These are phyloP conservation scores for Jaenimonas drosophilae DNA, from an alignment of 208 protist species.

Conservation along the genomic window DNA sequence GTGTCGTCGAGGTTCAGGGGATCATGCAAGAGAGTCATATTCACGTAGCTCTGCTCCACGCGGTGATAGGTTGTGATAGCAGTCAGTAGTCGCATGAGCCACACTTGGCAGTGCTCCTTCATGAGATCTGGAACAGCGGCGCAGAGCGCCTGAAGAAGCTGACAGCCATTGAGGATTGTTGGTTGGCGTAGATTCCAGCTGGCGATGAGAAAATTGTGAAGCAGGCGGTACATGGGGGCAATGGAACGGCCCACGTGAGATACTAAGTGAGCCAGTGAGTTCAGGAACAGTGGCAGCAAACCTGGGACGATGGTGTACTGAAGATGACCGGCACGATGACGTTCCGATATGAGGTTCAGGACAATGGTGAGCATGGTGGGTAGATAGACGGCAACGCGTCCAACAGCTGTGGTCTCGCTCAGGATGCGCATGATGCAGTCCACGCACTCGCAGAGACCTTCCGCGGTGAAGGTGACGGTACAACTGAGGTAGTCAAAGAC, in stretches of 20 bases:
- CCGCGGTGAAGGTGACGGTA: slow-evolving; percentile 47
- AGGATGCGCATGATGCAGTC: slow-evolving; percentile 50
- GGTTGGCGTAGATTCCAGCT: slow-evolving; percentile 23
- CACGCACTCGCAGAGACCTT: slow-evolving; percentile 54
- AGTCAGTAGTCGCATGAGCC: slow-evolving; percentile 41
- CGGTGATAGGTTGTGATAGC: too few relatives aligned
- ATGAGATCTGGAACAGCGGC: slow-evolving; percentile 49
- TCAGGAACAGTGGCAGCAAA: slow-evolving; percentile 23
- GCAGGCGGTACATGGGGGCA: slow-evolving; percentile 53
- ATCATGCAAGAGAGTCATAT: too few relatives aligned
- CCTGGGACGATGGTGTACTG: slow-evolving; percentile 5
- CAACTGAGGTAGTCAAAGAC: slow-evolving; percentile 42
- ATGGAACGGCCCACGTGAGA: slow-evolving; percentile 29
- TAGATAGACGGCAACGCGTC: slow-evolving; percentile 42
- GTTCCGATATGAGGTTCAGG: slow-evolving; percentile 15
- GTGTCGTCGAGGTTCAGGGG: too few relatives aligned
- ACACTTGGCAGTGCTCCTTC: slow-evolving; percentile 40
- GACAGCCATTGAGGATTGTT: slow-evolving; percentile 37
- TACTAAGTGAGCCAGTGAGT: slow-evolving; percentile 37
- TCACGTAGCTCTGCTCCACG: too few relatives aligned
- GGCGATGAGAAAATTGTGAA: slow-evolving; percentile 45
- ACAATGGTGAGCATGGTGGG: slow-evolving; percentile 51
- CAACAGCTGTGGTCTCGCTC: slow-evolving; percentile 26
- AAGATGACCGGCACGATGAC: neutral
- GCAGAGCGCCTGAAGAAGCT: slow-evolving; percentile 48